Evolutionary conservation across 2,329 filamentous ascomycete species (phyloP).

Genomic region (Periconia sp.): DNA sequence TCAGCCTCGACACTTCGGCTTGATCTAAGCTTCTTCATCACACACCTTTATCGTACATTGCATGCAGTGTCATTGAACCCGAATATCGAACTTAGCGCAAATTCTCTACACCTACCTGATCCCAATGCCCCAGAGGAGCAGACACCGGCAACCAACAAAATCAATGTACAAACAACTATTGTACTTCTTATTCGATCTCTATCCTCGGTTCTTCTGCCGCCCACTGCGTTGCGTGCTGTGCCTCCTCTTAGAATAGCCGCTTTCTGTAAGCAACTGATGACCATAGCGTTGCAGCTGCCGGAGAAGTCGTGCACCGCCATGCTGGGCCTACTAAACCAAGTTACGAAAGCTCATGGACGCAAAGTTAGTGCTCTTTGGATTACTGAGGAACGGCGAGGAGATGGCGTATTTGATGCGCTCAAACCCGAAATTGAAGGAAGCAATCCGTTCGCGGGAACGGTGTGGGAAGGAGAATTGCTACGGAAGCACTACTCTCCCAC

Average conservation of each 20-base stretch:
- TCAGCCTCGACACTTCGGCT: constrained; percentile 79
- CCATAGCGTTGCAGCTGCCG: constrained; percentile 78
- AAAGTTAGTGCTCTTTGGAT: constrained; percentile 89
- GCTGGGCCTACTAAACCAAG: constrained; percentile 73
- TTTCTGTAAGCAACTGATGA: constrained; percentile 90
- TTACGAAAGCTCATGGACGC: constrained; percentile 77
- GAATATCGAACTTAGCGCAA: constrained; percentile 80
- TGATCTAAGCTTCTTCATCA: constrained; percentile 93
- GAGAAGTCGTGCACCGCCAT: constrained; percentile 86
- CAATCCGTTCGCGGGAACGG: constrained; percentile 85
- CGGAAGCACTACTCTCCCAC: constrained; percentile 83
- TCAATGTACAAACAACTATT: constrained; percentile 94
- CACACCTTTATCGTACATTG: constrained; percentile 86
- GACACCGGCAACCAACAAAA: constrained; percentile 61
- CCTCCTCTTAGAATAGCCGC: constrained; percentile 85
- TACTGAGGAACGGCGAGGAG: constrained; percentile 88
- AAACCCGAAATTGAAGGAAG: constrained; percentile 74
- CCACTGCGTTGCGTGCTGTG: constrained; percentile 70
- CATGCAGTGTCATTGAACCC: constrained; percentile 77
- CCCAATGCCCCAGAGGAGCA: constrained; percentile 54
- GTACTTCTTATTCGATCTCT: constrained; percentile 88
- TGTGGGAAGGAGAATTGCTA: constrained; percentile 92
- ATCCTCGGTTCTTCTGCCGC: constrained; percentile 76
- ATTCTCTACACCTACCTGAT: constrained; percentile 71
- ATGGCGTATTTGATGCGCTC: constrained; percentile 79